Base-by-base conservation (phyloP, 371 early-diverging fungal species). In the Synchytrium microbalum region DNA sequence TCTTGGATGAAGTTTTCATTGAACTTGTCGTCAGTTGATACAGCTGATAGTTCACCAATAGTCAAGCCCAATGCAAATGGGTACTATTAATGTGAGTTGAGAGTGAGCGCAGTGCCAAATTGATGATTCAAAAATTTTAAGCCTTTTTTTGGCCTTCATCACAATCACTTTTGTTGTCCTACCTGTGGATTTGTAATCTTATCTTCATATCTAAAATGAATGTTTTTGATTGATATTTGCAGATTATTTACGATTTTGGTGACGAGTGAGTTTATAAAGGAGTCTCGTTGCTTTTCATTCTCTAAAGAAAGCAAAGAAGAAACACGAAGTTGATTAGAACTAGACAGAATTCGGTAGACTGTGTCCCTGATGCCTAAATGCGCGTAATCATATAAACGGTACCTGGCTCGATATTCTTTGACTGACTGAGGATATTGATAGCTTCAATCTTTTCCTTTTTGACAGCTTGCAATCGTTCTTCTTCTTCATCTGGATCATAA, bases 181-280 rank as follows among this genome's bases (percentile, higher is more conserved):
- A 55, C 64, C 13, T 67, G 79, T 2, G 88, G 86, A 64, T 85
- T 82, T 32, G 89, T 89, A 55, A 86, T 67, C 60, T 80, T 76
- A 74, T 98, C 98, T 68, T 95, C 96, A 69, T 93, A 98, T 31
- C 95, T 82, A 57, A 98, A 78, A 72, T 97, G 97, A 58, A 98
- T 96, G 73, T 93, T 93, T 54, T 89, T 87, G 62, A 98, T 91
- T 2, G 91, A 87, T 14, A 98, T 83, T 66, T 98, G 96, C 38
- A 98, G 71, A 67, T 98, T 98, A 69, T 98, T 96, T 8, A 97
- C 84, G 27, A 98, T 90, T 71, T 93, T 92, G 1, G 93, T 90
- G 31, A 91, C 79, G 13, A 98, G 81, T 68, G 92, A 93, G 33
- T 73, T 61, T 13, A 74, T 28, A 67, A 77, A 81, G 2, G 74